These are phyloP conservation scores for Cyclaneusma minus DNA, from an alignment of 2,329 filamentous ascomycete genomes.

Conservation along the genomic window DNA sequence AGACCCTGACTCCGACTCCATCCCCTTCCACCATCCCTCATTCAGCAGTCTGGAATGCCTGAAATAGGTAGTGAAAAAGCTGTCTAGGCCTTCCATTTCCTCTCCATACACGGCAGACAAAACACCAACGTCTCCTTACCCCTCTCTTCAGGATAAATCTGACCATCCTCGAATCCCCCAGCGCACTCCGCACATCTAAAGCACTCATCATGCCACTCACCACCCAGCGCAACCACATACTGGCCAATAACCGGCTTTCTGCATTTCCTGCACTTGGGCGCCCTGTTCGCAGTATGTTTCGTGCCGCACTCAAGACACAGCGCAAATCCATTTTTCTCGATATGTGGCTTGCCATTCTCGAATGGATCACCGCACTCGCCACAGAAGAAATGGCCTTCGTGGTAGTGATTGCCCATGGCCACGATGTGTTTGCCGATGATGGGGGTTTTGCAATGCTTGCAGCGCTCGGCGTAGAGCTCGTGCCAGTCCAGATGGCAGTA, in stretches of 20 bases:
- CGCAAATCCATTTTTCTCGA: conserved; percentile 94
- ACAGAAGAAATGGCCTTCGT: conserved; percentile 97
- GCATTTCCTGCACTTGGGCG: conserved; percentile 79
- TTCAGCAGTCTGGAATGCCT: too few relatives aligned
- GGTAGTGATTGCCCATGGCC: conserved; percentile 89
- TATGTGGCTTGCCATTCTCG: conserved; percentile 49
- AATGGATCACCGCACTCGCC: conserved; percentile 97
- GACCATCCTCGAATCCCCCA: conserved; percentile 46
- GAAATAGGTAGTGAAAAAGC: too few relatives aligned
- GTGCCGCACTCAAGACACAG: conserved; percentile 95
- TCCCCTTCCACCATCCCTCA: too few relatives aligned
- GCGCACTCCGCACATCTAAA: conserved; percentile 62
- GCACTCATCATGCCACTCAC: conserved; percentile 87
- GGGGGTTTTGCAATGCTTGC: conserved; percentile 90
- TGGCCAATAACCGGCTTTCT: conserved; percentile 72
- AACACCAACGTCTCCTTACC: conserved; percentile 35
- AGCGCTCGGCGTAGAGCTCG: conserved; percentile 80
- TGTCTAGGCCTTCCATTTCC: conserved; percentile 45
- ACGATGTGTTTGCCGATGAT: conserved; percentile 92
- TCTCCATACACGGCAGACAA: conserved; percentile 44
- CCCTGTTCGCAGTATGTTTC: conserved; percentile 73
- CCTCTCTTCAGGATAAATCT: conserved; percentile 45
- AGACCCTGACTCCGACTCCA: too few relatives aligned
- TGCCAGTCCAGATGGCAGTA: conserved; percentile 99
- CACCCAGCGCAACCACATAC: conserved; percentile 76